These are phyloP conservation scores for Coleophoma crateriformis DNA, from an alignment of 2,329 filamentous ascomycete genomes.

Conservation along the genomic window DNA sequence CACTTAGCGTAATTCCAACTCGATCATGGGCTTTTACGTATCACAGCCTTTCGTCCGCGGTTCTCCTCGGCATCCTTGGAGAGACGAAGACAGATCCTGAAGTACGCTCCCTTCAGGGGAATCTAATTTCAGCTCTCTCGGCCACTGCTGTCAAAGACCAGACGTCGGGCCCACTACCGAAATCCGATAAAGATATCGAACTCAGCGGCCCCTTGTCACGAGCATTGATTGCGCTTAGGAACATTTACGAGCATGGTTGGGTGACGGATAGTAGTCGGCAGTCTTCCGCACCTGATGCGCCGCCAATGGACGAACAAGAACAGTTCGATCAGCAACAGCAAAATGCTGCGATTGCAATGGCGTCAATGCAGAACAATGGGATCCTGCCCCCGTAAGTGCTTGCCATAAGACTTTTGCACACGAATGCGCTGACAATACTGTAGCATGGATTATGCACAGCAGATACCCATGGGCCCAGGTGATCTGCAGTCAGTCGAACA, in stretches of 20 bases:
- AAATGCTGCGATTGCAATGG: constrained; percentile 59
- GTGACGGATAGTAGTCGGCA: constrained; percentile 37
- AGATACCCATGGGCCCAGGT: constrained; percentile 24
- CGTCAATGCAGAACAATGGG: constrained; percentile 54
- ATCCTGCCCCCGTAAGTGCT: constrained; percentile 25
- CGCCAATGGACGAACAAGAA: constrained; percentile 10
- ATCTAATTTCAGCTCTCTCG: constrained; percentile 57
- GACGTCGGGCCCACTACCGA: constrained; percentile 11
- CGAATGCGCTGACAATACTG: not conserved
- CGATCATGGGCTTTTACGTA: constrained; percentile 65
- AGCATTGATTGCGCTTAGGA: constrained; percentile 54
- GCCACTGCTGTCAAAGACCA: constrained; percentile 58
- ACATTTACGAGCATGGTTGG: constrained; percentile 62
- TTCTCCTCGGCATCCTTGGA: constrained; percentile 57
- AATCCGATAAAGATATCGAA: constrained; percentile 24
- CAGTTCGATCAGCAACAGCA: constrained; percentile 36
- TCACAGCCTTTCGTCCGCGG: constrained; percentile 59
- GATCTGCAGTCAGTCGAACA: constrained; percentile 47
- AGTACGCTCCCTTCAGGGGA: constrained; percentile 57
- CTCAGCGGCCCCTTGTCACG: constrained; percentile 49
- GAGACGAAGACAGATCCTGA: constrained; percentile 60
- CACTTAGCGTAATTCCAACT: constrained; percentile 60
- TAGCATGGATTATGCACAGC: constrained; percentile 31
- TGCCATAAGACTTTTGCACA: not conserved
- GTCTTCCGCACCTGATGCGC: constrained; percentile 5